Base-by-base conservation (phyloP, 2,329 filamentous ascomycete species). In the Trichoderma harzianum region DNA sequence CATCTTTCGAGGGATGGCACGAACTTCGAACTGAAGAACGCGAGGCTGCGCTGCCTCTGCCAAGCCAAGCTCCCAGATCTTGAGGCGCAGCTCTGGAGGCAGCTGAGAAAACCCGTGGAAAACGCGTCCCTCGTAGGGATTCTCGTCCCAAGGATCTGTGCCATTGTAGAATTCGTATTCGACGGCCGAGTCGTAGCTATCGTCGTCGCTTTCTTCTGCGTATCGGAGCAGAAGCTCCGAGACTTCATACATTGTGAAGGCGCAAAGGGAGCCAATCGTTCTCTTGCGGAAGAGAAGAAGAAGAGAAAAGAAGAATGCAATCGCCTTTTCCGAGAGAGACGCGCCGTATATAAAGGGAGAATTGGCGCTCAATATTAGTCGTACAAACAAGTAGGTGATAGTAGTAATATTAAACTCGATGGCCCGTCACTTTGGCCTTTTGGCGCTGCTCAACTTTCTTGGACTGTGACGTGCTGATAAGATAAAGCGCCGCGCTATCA, bases 41-140 rank as follows among this genome's bases (percentile, higher is more conserved):
- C 79, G 79, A 7, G 77, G 73, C 62, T 66, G 16, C 57, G 43
- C 12, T 26, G 81, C 72, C 39, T 80, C 78, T 0, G 77, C 76
- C 47, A 81, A 81, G 69, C 79, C 80, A 21, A 75, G 64, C 47
- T 78, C 74, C 81, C 81, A 83, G 65, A 82, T 73, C 26, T 74
- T 78, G 26, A 75, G 70, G 64, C 81, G 78, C 18, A 83, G 73
- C 72, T 83, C 81, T 12, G 77, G 75, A 1, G 81, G 81, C 2
- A 83, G 77, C 28, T 73, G 65, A 39, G 72, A 69, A 69, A 80
- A 82, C 61, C 72, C 21, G 64, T 75, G 47, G 74, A 82, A 79
- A 3, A 69, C 58, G 55, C 64, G 64, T 28, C 57, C 32, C 32
- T 70, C 47, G 24, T 67, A 71, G 1, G 51, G 26, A 5, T 70